Percentiles rank a stretch among this genome's conserved stretches.
phyloP scores from a whole-genome alignment of 768 basidiomycete species.

The Kockovaella imperatae region DNA sequence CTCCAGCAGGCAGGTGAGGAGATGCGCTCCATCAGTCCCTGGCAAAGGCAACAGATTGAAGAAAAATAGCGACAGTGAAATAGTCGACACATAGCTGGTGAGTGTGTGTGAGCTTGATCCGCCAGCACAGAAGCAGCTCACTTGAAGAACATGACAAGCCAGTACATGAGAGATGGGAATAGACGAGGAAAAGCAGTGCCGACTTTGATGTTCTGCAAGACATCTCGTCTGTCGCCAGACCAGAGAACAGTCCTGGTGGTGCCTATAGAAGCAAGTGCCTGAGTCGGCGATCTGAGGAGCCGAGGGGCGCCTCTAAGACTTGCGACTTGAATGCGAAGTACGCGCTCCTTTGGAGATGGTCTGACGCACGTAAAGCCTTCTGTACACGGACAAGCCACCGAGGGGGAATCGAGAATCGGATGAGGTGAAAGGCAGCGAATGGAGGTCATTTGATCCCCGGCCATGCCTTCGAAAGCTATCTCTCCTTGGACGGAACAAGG shows the following conservation, averaged over 20 bases:
- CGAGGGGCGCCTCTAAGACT: constrained; percentile 5
- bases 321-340: constrained; percentile 55
- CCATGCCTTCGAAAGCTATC: constrained; percentile 43
- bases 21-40: constrained; percentile 61
- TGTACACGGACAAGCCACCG: constrained; percentile 22
- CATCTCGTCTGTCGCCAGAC: constrained; percentile 61
- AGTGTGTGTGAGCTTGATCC: constrained; percentile 44
- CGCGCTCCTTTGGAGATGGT: constrained; percentile 51
- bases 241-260: constrained; percentile 52
- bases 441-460: constrained; percentile 5
- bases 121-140: no score
- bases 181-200: constrained; percentile 51
- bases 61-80: constrained; percentile 69
- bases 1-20: constrained; percentile 45
- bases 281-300: no score
- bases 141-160: constrained; percentile 51
- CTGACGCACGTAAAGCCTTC: constrained; percentile 51
- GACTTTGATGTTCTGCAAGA: constrained; percentile 49
- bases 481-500: not conserved
- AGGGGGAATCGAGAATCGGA: constrained; percentile 29
- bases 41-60: constrained; percentile 74
- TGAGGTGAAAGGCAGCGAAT: constrained; percentile 29
- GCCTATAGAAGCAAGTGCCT: no score
- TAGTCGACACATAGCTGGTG: constrained; percentile 46
- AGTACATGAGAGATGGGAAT: constrained; percentile 2